These are phyloP conservation scores for Aspergillus persii DNA, from an alignment of 2,329 filamentous ascomycete genomes.

Conservation along the genomic window DNA sequence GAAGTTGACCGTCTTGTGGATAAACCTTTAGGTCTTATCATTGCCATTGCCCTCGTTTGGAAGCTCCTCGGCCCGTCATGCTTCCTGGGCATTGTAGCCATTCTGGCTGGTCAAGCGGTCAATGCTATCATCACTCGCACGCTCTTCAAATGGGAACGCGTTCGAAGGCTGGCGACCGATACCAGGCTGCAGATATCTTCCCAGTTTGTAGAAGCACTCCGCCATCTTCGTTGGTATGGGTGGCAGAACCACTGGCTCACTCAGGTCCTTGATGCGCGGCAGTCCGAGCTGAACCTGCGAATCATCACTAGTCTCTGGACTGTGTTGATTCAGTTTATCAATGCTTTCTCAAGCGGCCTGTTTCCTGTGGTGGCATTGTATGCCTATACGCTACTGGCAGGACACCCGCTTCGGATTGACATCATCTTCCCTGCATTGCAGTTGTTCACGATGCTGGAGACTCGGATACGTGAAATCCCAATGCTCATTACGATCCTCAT, in stretches of 20 bases:
- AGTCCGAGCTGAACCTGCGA: conserved; percentile 64
- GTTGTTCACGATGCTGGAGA: conserved; percentile 73
- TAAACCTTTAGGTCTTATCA: conserved; percentile 71
- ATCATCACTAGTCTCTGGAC: conserved; percentile 64
- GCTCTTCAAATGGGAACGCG: conserved; percentile 67
- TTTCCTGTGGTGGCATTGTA: conserved; percentile 81
- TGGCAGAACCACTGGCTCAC: conserved; percentile 76
- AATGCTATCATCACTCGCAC: conserved; percentile 67
- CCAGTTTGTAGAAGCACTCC: conserved; percentile 83
- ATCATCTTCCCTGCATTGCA: conserved; percentile 84
- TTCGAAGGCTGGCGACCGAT: conserved; percentile 72
- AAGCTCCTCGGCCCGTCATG: conserved; percentile 77
- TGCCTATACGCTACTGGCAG: conserved; percentile 72
- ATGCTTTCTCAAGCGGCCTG: conserved; percentile 67
- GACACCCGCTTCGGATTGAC: conserved; percentile 68
- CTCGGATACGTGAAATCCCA: conserved; percentile 71
- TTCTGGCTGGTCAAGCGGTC: conserved; percentile 65
- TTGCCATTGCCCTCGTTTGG: conserved; percentile 73
- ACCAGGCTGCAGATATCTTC: conserved; percentile 74
- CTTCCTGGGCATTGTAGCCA: conserved; percentile 67
- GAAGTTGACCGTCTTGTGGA: conserved; percentile 75
- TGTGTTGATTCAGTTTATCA: conserved; percentile 65
- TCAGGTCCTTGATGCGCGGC: conserved; percentile 65
- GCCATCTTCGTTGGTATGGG: conserved; percentile 77
- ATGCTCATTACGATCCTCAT: conserved; percentile 71